Evolutionary conservation across 306 rosid genomes (phyloP), one percentile per base, ranked within the genome.

Genomic region (Neltuma alba): DNA sequence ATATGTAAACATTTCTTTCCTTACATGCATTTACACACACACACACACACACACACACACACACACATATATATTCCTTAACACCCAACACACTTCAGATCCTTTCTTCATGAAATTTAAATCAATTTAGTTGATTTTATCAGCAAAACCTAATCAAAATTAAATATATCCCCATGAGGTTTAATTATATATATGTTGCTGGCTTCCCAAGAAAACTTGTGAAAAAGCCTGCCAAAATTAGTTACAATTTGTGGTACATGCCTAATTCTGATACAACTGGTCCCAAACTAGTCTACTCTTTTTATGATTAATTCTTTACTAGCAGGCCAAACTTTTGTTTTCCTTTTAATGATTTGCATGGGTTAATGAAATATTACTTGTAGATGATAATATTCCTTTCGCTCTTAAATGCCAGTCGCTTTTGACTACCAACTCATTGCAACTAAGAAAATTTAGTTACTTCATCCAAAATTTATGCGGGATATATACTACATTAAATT

Each of bases 231-330:
- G 70, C 71, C 12, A 1, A 72, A 54, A 54, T 77, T 65, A 30
- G 75, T 57, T 78, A 42, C 63, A 14, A 66, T 20, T 18, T 76
- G 60, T 47, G 47, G 81, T 62, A 82, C 77, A 70, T n/a, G 50
- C 33, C 75, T 68, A 38, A 38, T 38, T 80, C 34, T 50, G 16
- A 71, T 72, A 14, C 63, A 61, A 48, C 33, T 70, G 33, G 27
- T 45, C 47, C 83, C 21, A 54, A 78, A 66, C 18, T 27, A 74
- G 38, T 2, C 36, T 23, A 1, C 68, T 40, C 40, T 38, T 36
- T 36, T 9, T 55, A 38, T 66, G 11, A 31, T 50, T 72, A 52
- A 16, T 25, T 7, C 42, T n/a, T 21, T 33, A 40, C n/a, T 3
- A 58, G 18, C 36, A 27, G 65, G 65, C 34, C 65, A 2, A 58